phyloP scores from a whole-genome alignment of 2,329 filamentous ascomycete species.

The Gnomoniopsis sp. region DNA sequence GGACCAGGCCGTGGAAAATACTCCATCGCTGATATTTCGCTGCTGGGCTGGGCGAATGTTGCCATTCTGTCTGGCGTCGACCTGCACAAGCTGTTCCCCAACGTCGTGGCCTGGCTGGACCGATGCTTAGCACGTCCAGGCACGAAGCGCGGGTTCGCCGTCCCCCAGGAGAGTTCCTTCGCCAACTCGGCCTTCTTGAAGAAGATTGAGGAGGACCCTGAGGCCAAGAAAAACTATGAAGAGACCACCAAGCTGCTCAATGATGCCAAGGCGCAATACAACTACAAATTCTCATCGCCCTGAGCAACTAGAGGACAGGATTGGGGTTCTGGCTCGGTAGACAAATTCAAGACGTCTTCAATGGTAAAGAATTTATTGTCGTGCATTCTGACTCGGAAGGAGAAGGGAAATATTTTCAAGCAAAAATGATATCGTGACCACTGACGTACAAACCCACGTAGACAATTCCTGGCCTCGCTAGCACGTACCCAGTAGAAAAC shows the following conservation, averaged over 20 bases:
- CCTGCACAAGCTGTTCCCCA: slow-evolving; percentile 58
- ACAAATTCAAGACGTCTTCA: neutral
- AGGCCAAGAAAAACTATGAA: slow-evolving; percentile 42
- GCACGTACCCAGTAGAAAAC: slow-evolving; percentile 10
- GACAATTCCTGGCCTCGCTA: slow-evolving; percentile 12
- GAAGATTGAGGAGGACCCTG: slow-evolving; percentile 39
- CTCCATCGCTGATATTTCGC: slow-evolving; percentile 69
- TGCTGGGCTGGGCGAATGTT: slow-evolving; percentile 65
- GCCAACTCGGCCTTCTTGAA: slow-evolving; percentile 37
- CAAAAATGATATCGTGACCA: slow-evolving; percentile 5
- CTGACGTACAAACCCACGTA: slow-evolving; percentile 2
- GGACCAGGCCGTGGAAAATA: slow-evolving; percentile 53
- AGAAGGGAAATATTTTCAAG: neutral
- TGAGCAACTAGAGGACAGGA: slow-evolving; percentile 19
- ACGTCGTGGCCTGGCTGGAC: slow-evolving; percentile 65
- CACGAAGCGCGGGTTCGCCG: slow-evolving; percentile 59
- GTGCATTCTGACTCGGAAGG: neutral
- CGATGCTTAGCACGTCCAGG: slow-evolving; percentile 56
- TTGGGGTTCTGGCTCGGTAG: neutral
- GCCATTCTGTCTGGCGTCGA: slow-evolving; percentile 61
- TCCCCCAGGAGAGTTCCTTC: slow-evolving; percentile 47
- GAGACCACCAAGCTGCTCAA: slow-evolving; percentile 32
- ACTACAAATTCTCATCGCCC: slow-evolving; percentile 44
- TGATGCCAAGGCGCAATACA: slow-evolving; percentile 42
- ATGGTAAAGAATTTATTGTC: neutral